Evolutionary conservation across 1,284 basidiomycete genomes (phyloP), one percentile per base, ranked within the genome.

Genomic region (Anthracocystis setariae): DNA sequence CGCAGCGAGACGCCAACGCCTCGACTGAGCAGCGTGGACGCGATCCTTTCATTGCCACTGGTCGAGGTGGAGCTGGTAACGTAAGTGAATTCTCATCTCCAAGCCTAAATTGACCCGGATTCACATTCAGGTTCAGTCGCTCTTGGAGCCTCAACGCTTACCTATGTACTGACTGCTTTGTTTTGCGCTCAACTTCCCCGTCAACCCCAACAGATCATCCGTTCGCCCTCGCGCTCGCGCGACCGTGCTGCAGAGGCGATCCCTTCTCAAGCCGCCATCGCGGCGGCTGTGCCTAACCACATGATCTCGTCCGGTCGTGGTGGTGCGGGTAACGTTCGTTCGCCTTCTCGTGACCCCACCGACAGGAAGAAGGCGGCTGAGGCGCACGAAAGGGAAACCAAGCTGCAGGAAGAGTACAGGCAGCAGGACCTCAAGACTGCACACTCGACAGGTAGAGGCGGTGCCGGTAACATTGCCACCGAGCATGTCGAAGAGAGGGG

Each of bases 321-420:
- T 35, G 91, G 91, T 24, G 87, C 87, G 18, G 91, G 91, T 40
- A 92, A 92, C 84, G 88, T 92, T 37, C 88, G 89, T 47, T 89
- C 90, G 3, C 88, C 89, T 0, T 90, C 90, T 17, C 87, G 88
- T 42, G 88, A 88, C 45, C 83, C 85, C 35, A 58, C 68, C n/a
- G 82, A 83, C 35, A 82, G 85, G 2, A 3, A 84, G 76, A 53
- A 64, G 21, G 53, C 48, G 20, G 78, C 74, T 35, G 65, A 73
- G 24, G 58, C 68, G 5, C 65, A 74, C 49, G 71, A 60, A 3
- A 46, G 59, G 33, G 66, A 77, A 50, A 58, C 62, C 18, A 63
- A 70, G 52, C 83, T 86, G 10, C 87, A 87, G 54, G 70, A 73
- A 43, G 70, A 73, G 27, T 73, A 73, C 57, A 59, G 70, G 17